Conservation (phyloP, 805 yeast genomes). For the Zygosaccharomyces lentus region DNA sequence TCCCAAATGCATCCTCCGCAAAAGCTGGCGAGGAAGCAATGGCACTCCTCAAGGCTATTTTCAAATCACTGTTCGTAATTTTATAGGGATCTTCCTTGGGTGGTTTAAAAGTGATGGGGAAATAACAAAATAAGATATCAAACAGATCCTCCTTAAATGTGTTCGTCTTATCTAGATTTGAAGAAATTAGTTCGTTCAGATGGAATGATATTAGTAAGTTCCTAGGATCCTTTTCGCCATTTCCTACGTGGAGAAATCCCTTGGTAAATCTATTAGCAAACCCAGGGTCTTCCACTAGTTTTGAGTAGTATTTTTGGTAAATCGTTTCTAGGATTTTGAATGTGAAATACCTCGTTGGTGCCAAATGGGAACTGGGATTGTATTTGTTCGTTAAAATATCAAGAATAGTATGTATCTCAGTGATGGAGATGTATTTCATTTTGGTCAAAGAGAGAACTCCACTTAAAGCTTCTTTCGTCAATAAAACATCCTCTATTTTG, state of each 20-base stretch:
- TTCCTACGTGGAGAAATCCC: slow-evolving; percentile 62
- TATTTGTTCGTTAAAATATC: slow-evolving; percentile 39
- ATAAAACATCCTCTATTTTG: slow-evolving; percentile 61
- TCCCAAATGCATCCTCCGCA: slow-evolving; percentile 72
- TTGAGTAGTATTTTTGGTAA: slow-evolving; percentile 30
- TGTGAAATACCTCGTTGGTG: slow-evolving; percentile 56
- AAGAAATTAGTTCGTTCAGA: slow-evolving; percentile 45
- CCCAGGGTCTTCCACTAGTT: slow-evolving; percentile 16
- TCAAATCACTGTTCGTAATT: slow-evolving; percentile 70
- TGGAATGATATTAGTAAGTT: slow-evolving; percentile 70
- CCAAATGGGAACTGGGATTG: slow-evolving; percentile 54
- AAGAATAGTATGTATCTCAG: slow-evolving; percentile 39
- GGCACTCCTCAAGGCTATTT: slow-evolving; percentile 54
- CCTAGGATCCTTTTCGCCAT: slow-evolving; percentile 92
- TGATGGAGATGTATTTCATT: slow-evolving; percentile 47
- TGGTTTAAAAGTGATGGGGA: slow-evolving; percentile 92
- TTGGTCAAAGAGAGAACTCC: slow-evolving; percentile 51
- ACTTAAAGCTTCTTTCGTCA: slow-evolving; percentile 47
- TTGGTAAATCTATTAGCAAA: slow-evolving; percentile 44
- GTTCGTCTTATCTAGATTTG: slow-evolving; percentile 38
- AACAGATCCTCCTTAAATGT: slow-evolving; percentile 63
- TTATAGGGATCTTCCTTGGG: slow-evolving; percentile 80
- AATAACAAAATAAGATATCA: slow-evolving; percentile 88
- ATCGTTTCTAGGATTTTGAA: slow-evolving; percentile 47
- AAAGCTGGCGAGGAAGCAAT: slow-evolving; percentile 57